Evolutionary conservation across 441 rosid species (phyloP), one percentile per base, ranked within the genome.

Genomic region (Arabidopsis lyrata): DNA sequence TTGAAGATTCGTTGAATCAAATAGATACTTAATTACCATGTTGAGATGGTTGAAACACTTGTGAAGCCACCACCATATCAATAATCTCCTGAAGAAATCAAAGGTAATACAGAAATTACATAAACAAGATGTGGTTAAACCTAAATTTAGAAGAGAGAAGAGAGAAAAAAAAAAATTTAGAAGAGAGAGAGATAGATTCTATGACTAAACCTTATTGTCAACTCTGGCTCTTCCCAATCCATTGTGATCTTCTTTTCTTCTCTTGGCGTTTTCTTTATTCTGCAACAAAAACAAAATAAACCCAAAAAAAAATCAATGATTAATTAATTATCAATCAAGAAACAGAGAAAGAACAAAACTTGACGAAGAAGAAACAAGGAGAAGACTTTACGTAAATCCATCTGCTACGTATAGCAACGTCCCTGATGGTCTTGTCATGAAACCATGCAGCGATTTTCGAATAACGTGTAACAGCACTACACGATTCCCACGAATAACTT

Each of bases 391-490:
- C 91, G 48, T 75, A 72, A 81, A 86, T 79, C 96, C 95, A 90
- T 73, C 77, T 79, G 77, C 88, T 83, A 63, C 96, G 93, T 66
- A 78, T 29, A n/a, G 95, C 97, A 70, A 92, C 90, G 73, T 92
- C 98, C 34, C 98, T 79, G 12, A 86, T 80, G 15, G 85, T 86
- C 77, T 92, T 92, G 32, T 79, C 66, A 56, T 57, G 71, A 29
- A 92, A 73, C 72, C 61, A 72, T 57, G 70, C 34, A 4, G 96
- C 95, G 27, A 92, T 86, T 83, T 88, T 89, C 9, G 87, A 78
- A 78, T 89, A 90, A 63, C 82, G 80, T 39, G 38, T 53, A 27
- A 90, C 5, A 24, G 27, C 4, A 24, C 27, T 24, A 29, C 5
- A 64, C 38, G 82, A 50, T 29, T 84, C 88, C 3, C 81, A 80